Evolutionary conservation across 208 protist species (phyloP), one percentile per base, ranked within the genome.

Genomic region (Angomonas deanei): DNA sequence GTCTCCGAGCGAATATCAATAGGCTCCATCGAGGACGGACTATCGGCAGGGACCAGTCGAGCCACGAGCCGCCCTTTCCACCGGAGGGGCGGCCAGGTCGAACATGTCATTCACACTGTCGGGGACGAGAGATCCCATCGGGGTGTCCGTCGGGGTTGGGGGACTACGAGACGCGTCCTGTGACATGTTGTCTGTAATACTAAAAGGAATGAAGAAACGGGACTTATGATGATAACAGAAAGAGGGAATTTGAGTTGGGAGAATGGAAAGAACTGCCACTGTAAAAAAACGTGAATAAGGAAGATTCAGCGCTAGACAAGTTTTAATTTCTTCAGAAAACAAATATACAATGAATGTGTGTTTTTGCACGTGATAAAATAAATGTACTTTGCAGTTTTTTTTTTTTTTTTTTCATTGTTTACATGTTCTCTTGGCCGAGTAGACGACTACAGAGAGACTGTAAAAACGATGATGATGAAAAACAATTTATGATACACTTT

Each of bases 1-100:
- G 62, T 72, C 54, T 86, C 80, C 24, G 76, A 67, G 66, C 68
- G 74, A 4, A 93, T 52, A 13, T 78, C 68, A 19, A 92, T 72
- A 23, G 67, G 42, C 5, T 65, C 58, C 26, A 60, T 24, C 24
- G 23, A 31, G 23, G 27, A 28, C n/a, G 50, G 24, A 31, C 33
- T 30, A 33, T 69, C 42, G 0, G 81, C 5, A 0, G 84, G 86
- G 49, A 93, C 66, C 0, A 96, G 80, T 8, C 85, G 81, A 3
- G 84, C 90, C 30, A 93, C 80, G 6, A 91, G 70, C 0, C 84
- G 80, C 32, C 76, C 69, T n/a, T 68, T 80, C 53, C 52, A 89
- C 59, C 11, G 84, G 78, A 1, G 90, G 81, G 13, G 84, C 84
- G 13, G 85, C 76, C 8, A 84, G 68, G 61, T 92, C 86, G 58